Evolutionary conservation across 2,329 filamentous ascomycete species (phyloP).

Genomic region (Truncatella angustata): DNA sequence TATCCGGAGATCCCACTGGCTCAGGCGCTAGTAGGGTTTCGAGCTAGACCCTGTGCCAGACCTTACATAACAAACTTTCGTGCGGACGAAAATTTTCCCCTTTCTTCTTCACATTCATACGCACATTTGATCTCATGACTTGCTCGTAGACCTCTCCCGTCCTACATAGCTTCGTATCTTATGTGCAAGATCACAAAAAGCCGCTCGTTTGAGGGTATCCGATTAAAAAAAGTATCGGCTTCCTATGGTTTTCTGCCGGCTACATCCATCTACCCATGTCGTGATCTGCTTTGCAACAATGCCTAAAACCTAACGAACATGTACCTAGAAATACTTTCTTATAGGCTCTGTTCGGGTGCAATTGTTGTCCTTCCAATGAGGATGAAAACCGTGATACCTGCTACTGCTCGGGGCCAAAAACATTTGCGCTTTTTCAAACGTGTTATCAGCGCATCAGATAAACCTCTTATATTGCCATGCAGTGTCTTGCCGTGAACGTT

Average conservation of each 20-base stretch:
- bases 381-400: too few species aligned
- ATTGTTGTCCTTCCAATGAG: too few species aligned
- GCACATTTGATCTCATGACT: constrained; percentile 29
- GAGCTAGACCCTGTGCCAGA: not conserved
- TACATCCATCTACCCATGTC: constrained; percentile 19
- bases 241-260: constrained; percentile 35
- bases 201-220: constrained; percentile 35
- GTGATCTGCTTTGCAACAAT: not conserved
- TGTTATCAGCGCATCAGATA: too few species aligned
- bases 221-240: constrained; percentile 24
- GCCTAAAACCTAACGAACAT: too few species aligned
- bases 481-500: too few species aligned
- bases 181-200: constrained; percentile 31
- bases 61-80: not conserved
- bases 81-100: constrained; percentile 7
- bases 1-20: not conserved
- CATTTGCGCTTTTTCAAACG: too few species aligned
- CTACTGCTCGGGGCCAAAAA: too few species aligned
- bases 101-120: constrained; percentile 30
- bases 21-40: not conserved
- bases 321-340: too few species aligned
- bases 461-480: too few species aligned
- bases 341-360: too few species aligned
- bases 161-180: constrained; percentile 25
- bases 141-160: constrained; percentile 24